Conservation (phyloP, 2,329 filamentous ascomycete species). For the Thermothelomyces thermophilus region DNA sequence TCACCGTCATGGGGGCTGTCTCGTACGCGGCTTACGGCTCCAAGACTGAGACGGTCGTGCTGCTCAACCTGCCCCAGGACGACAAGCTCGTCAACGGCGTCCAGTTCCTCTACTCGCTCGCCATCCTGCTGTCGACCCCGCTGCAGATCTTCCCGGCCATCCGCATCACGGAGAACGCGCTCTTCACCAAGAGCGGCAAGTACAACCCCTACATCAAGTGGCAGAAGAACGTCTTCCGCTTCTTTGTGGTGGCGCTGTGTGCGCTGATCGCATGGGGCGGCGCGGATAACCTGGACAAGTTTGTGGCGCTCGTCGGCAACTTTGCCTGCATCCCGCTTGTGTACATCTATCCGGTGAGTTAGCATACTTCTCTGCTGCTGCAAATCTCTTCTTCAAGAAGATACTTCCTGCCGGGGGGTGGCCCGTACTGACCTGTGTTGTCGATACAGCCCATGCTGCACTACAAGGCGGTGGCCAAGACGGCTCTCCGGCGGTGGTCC, state of each 20-base stretch:
- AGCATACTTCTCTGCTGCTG: neutral
- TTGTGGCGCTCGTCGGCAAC: slow-evolving; percentile 90
- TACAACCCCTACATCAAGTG: slow-evolving; percentile 99
- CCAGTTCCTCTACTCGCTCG: slow-evolving; percentile 94
- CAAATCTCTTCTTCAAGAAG: too few species aligned
- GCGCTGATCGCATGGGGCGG: slow-evolving; percentile 86
- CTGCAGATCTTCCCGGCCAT: slow-evolving; percentile 97
- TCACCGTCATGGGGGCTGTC: slow-evolving; percentile 83
- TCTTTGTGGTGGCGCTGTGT: slow-evolving; percentile 83
- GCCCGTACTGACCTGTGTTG: neutral
- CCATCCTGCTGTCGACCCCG: slow-evolving; percentile 92
- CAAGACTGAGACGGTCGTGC: slow-evolving; percentile 89
- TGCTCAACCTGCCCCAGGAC: slow-evolving; percentile 94
- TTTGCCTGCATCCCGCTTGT: slow-evolving; percentile 97
- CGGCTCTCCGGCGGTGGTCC: slow-evolving; percentile 56
- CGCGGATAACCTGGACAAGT: slow-evolving; percentile 91
- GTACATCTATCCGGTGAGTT: slow-evolving; percentile 91
- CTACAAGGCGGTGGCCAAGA: slow-evolving; percentile 70
- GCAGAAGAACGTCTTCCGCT: slow-evolving; percentile 97
- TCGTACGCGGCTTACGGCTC: slow-evolving; percentile 96
- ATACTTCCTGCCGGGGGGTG: too few species aligned
- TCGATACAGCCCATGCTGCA: slow-evolving; percentile 76
- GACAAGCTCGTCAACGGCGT: slow-evolving; percentile 92
- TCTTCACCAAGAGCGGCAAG: slow-evolving; percentile 92
- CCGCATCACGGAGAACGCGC: slow-evolving; percentile 87